Evolutionary conservation across 352 stramenopile genomes (phyloP), one percentile per base, ranked within the genome.

Genomic region (Phytophthora megakarya): DNA sequence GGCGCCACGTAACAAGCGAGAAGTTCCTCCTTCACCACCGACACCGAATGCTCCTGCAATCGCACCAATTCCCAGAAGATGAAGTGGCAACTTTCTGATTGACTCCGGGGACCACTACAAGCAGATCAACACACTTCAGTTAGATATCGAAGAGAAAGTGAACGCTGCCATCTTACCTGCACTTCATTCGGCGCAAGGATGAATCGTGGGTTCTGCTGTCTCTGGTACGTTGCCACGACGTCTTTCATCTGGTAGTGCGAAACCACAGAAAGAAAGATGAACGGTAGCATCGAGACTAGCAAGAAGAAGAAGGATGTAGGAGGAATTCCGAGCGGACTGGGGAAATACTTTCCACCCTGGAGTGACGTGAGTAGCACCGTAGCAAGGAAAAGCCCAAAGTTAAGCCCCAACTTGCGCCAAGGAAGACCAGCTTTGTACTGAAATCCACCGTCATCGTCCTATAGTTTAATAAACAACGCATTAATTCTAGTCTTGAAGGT

Each of bases 11-110:
- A 98, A 89, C 19, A 98, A 74, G 1, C 88, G 85, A 7, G 91
- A 92, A 47, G 86, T 96, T n/a, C 97, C 82, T 37, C 96, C 95
- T 48, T 92, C 92, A 45, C 89, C 90, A 23, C 89, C 90, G 6
- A 98, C 81, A 18, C 94, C 94, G 67, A 98, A 98, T 61, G 97
- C 81, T 28, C 92, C 92, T n/a, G 88, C 91, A 71, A 94, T 85
- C 44, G 96, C 80, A 7, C 94, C 94, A 26, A 93, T 94, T 3
- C 96, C 77, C 33, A 92, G 86, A 39, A 89, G 89, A 37, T 96
- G 73, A 15, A 80, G 57, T 21, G 93, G 91, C 68, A 97, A 91
- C 15, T 90, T 72, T 13, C 66, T 62, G 53, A 87, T 76, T 23
- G 65, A 80, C 11, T 81, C 59, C 9, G 75, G 72, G 21, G 83